Evolutionary conservation across 2,329 filamentous ascomycete genomes (phyloP).

Genomic region (Monosporascus cannonballus): DNA sequence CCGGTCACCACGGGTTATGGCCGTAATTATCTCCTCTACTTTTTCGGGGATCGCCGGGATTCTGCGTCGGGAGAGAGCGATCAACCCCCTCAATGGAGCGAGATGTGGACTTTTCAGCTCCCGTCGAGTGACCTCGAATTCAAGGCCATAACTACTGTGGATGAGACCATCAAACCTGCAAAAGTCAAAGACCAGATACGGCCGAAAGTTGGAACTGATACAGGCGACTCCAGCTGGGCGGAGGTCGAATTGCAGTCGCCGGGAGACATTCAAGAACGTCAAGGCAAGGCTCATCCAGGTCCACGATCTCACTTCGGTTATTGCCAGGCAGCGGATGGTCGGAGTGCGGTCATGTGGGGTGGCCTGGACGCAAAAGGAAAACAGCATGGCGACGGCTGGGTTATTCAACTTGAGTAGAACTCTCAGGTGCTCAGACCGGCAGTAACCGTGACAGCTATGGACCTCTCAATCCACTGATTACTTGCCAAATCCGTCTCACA

Average conservation of each 20-base stretch:
- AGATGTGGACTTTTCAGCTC: constrained; percentile 49
- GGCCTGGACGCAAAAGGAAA: constrained; percentile 37
- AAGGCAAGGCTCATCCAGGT: constrained; percentile 35
- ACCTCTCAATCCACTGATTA: no score
- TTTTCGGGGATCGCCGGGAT: constrained; percentile 36
- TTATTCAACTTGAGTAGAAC: constrained; percentile 18
- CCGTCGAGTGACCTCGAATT: constrained; percentile 26
- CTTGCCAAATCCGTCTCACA: no score
- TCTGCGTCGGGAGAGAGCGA: constrained; percentile 10
- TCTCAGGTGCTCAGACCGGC: neutral
- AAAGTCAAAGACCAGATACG: constrained; percentile 44
- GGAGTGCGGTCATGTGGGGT: constrained; percentile 47
- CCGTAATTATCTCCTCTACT: constrained; percentile 43
- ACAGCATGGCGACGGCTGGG: constrained; percentile 33
- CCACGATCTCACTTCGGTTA: constrained; percentile 34
- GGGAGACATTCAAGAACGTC: constrained; percentile 32
- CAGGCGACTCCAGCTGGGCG: constrained; percentile 42
- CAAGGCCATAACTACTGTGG: constrained; percentile 12
- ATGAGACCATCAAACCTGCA: constrained; percentile 36
- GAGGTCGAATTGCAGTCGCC: constrained; percentile 41
- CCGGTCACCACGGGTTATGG: constrained; percentile 45
- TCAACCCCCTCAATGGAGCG: constrained; percentile 25
- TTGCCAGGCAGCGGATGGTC: constrained; percentile 37
- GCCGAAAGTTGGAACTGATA: constrained; percentile 34
- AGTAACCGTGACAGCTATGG: neutral